Base-by-base conservation (phyloP, 2,329 filamentous ascomycete species). In the Teratosphaeriaceae sp. region DNA sequence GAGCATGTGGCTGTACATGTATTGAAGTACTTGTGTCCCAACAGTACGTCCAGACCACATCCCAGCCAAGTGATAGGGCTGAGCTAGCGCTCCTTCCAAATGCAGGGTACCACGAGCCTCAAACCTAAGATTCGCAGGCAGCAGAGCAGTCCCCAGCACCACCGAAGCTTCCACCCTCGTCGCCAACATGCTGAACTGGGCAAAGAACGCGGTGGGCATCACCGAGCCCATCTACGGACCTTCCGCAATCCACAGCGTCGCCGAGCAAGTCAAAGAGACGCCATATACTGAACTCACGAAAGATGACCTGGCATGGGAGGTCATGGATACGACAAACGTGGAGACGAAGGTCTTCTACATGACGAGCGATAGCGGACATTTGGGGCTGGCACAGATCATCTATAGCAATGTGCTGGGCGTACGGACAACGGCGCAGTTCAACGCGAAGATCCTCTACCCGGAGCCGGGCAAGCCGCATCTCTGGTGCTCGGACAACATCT, bases 391-490 rank as follows among this genome's bases (percentile, higher is more conserved):
- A 47, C 92, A 98, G 74, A 77, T 97, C 68, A 95, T 98, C 65
- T 95, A 97, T 75, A 97, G 86, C 73, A 96, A 95, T 69, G 85
- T 98, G 64, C 84, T 80, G 89, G 89, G 90, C 64, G 79, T 98
- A 52, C 84, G 85, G 58, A 89, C 84, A 33, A 98, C 90, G 20
- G 82, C 79, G 62, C 90, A 97, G 70, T 95, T 97, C 78, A 96
- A 87, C 72, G 80, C 78, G 67, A 97, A 97, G 74, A 77, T 97
- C 66, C 94, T 90, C 72, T 85, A 22, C 8, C 21, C 85, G 56
- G 72, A 74, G 51, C 73, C 74, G 52, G 77, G 81, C 52, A 83
- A 84, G 60, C 80, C 85, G 44, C 80, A 82, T 61, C 73, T 92
- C 35, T 98, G 88, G 88, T 85, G 81, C 55, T 85, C 88, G 20